These are phyloP conservation scores for Lojkania enalia DNA, from an alignment of 2,329 filamentous ascomycete genomes.

Conservation along the genomic window DNA sequence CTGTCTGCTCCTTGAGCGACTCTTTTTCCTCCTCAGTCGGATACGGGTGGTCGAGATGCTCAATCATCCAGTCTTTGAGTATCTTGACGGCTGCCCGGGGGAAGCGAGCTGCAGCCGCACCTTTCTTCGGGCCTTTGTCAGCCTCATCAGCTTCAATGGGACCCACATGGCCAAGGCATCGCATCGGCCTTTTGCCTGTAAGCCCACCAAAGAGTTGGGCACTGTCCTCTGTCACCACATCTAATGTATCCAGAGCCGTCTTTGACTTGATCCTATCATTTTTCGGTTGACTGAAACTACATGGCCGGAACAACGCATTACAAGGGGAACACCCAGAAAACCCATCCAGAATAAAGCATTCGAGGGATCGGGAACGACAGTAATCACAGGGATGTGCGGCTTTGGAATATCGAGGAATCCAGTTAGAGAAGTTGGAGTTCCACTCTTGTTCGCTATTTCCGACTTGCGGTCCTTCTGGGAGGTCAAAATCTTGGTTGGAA, in stretches of 20 bases:
- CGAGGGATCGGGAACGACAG: slow-evolving; percentile 50
- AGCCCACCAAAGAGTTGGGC: slow-evolving; percentile 37
- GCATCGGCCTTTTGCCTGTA: slow-evolving; percentile 44
- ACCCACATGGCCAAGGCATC: slow-evolving; percentile 39
- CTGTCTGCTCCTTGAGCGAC: slow-evolving; percentile 74
- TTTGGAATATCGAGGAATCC: slow-evolving; percentile 52
- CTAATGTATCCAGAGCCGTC: slow-evolving; percentile 52
- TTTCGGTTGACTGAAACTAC: slow-evolving; percentile 49
- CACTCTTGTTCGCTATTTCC: slow-evolving; percentile 22
- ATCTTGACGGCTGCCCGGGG: slow-evolving; percentile 78
- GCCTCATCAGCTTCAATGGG: slow-evolving; percentile 38
- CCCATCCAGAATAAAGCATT: slow-evolving; percentile 51
- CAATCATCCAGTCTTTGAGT: slow-evolving; percentile 81
- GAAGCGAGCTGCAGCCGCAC: slow-evolving; percentile 57
- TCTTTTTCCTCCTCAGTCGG: slow-evolving; percentile 87
- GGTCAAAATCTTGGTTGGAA: slow-evolving; percentile 16
- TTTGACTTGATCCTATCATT: slow-evolving; percentile 34
- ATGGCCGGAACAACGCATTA: slow-evolving; percentile 52
- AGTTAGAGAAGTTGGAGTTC: slow-evolving; percentile 50
- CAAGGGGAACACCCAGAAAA: slow-evolving; percentile 52
- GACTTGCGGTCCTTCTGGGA: slow-evolving; percentile 11
- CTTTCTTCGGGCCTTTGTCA: slow-evolving; percentile 37
- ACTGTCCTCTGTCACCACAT: slow-evolving; percentile 50
- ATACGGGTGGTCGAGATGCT: slow-evolving; percentile 81
- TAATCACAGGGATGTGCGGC: slow-evolving; percentile 53